These are phyloP conservation scores for Yarrowia yakushimensis DNA, from an alignment of 805 yeast species.

Conservation along the genomic window DNA sequence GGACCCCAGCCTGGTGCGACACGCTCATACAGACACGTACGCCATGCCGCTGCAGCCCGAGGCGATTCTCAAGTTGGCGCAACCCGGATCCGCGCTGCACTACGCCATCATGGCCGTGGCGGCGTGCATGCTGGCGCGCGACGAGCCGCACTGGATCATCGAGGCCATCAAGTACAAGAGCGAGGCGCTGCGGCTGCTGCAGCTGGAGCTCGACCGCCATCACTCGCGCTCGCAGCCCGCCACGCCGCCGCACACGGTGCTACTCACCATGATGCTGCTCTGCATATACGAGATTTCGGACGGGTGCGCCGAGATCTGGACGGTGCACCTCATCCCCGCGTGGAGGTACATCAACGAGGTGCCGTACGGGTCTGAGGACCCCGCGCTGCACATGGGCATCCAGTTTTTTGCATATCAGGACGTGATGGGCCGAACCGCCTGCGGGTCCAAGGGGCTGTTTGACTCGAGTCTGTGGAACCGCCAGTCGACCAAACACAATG, in stretches of 20 bases:
- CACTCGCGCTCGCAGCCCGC: conserved; percentile 6
- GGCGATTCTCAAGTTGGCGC: conserved; percentile 1
- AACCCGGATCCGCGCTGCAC: conserved; percentile 1
- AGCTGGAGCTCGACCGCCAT: conserved; percentile 10
- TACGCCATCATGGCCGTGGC: conserved; percentile 16
- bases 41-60: conserved; percentile 16
- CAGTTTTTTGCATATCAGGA: conserved; percentile 22
- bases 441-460: conserved; percentile 10
- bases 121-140: conserved; percentile 1
- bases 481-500: conserved; percentile 10
- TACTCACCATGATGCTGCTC: conserved; percentile 8
- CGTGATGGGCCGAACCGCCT: conserved; percentile 21
- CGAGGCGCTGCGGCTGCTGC: conserved; percentile 7
- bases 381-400: conserved; percentile 18
- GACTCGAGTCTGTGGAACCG: conserved; percentile 19
- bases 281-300: conserved; percentile 5
- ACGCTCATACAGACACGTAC: neutral
- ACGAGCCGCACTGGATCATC: conserved; percentile 17
- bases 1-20: neutral
- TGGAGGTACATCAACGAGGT: conserved; percentile 17
- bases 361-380: conserved; percentile 13
- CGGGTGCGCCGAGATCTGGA: conserved; percentile 16
- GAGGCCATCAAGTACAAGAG: conserved; percentile 22
- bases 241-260: conserved; percentile 7
- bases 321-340: conserved; percentile 19